phyloP scores from a whole-genome alignment of 768 basidiomycete species.

The Lepiota venenata region DNA sequence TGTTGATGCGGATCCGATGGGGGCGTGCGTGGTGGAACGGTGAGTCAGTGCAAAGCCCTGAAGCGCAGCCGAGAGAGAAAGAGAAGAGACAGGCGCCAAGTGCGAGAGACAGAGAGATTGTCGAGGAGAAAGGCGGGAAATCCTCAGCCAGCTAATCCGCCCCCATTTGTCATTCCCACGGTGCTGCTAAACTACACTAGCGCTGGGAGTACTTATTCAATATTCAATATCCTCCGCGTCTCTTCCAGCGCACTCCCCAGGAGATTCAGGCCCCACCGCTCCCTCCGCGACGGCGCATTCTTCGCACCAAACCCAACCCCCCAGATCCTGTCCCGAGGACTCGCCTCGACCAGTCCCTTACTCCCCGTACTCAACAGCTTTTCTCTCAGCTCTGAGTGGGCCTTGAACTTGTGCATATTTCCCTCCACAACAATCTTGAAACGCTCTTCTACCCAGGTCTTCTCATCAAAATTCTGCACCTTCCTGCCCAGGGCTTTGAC shows the following conservation, averaged over 20 bases:
- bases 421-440: constrained; percentile 51
- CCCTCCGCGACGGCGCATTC: constrained; percentile 37
- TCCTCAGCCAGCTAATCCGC: constrained; percentile 9
- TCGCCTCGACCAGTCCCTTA: constrained; percentile 51
- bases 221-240: constrained; percentile 31
- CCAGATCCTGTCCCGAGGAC: constrained; percentile 61
- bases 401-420: constrained; percentile 51
- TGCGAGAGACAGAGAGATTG: constrained; percentile 9
- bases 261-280: constrained; percentile 57
- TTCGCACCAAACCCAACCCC: constrained; percentile 54
- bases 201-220: too few species aligned
- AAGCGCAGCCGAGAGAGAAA: background rate
- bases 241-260: constrained; percentile 46
- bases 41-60: too few species aligned
- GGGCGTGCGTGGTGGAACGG: too few species aligned
- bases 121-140: constrained; percentile 3
- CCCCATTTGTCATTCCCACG: constrained; percentile 17
- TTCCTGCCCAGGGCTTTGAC: constrained; percentile 55
- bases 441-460: constrained; percentile 41
- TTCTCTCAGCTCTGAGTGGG: constrained; percentile 37
- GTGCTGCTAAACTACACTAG: constrained; percentile 6
- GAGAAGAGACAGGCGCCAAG: background rate
- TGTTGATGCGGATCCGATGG: background rate
- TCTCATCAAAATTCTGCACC: constrained; percentile 46
- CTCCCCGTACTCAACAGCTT: constrained; percentile 46